Base-by-base conservation (phyloP, 768 basidiomycete genomes). In the Phlegmacium glaucopus region DNA sequence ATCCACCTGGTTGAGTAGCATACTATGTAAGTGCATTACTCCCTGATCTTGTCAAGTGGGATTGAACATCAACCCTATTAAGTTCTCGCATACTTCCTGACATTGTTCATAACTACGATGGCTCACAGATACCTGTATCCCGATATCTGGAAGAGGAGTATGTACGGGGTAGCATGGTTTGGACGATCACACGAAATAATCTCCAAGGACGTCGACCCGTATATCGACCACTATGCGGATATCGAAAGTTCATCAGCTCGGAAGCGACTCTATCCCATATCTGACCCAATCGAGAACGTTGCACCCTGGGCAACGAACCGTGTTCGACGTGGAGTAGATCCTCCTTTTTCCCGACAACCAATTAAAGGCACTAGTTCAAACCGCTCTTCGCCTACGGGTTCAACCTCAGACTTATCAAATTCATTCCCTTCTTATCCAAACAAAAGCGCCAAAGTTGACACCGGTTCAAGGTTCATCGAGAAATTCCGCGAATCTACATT, bases 101-200 rank as follows among this genome's bases (percentile, higher is more conserved):
- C 70, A 4, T 65, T 87, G 18, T 69, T 76, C 55, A 63, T 78
- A 47, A 60, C 72, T 45, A 59, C 74, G 16, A 61, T 77, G 54
- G 58, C 71, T 3, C 84, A 87, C 53, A 58, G 63, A 18, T 54
- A 56, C 41, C 53, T 56, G 9, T 60, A 76, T 51, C 70, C 75
- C 8, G 63, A 66, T 37, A 66, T 88, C 45, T 87, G 84, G 84
- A 62, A 42, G 25, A 67, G 66, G 35, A 70, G 75, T 9, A 61
- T 87, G 28, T 76, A 76, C 50, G 59, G 67, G 11, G 67, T 85
- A 15, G 72, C 74, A 12, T 88, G 87, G 87, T 88, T 84, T 58
- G 59, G 48, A 10, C 50, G 51, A 44, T 54, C 16, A 28, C 32
- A 30, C 26, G 45, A 32, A 6, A 45, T 22, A 41, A 40, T 37